Evolutionary conservation across 73 alveolate genomes (phyloP).

Genomic region (Symbiodinium pilosum): DNA sequence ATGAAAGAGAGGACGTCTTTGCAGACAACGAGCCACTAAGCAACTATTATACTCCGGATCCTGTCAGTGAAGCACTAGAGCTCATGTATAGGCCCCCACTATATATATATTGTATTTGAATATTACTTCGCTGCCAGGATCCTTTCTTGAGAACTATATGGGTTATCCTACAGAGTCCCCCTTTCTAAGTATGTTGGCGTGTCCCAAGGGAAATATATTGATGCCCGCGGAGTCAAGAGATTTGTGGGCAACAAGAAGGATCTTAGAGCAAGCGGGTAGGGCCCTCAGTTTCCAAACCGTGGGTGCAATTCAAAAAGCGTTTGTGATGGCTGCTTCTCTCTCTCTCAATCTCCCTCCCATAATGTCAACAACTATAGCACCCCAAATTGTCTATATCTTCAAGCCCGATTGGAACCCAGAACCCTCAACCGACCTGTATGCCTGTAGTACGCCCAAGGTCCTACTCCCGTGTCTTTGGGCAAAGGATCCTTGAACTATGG

Average conservation of each 20-base stretch:
- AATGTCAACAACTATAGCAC: neutral
- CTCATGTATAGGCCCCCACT: too few relatives aligned
- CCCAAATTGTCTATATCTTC: neutral
- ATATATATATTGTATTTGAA: neutral
- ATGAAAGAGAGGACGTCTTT: neutral
- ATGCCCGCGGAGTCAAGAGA: neutral
- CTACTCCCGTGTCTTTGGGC: neutral
- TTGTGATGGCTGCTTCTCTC: neutral
- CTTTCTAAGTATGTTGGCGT: neutral
- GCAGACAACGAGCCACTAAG: neutral
- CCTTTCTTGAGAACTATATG: too few relatives aligned
- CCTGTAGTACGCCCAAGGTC: neutral
- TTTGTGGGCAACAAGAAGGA: slow-evolving; percentile 18
- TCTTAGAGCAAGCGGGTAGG: neutral
- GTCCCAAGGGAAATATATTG: neutral
- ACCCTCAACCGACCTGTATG: neutral
- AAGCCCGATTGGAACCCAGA: neutral
- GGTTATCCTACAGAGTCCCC: neutral
- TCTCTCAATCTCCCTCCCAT: neutral
- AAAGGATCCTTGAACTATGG: neutral
- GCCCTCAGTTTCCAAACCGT: neutral
- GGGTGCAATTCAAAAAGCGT: neutral
- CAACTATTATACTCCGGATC: too few relatives aligned
- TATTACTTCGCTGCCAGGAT: neutral
- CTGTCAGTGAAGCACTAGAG: neutral